Percentiles rank a stretch among this genome's conserved stretches.
These are phyloP conservation scores for Venustampulla echinocandica DNA, from an alignment of 495 filamentous ascomycete genomes.

Conservation along the genomic window DNA sequence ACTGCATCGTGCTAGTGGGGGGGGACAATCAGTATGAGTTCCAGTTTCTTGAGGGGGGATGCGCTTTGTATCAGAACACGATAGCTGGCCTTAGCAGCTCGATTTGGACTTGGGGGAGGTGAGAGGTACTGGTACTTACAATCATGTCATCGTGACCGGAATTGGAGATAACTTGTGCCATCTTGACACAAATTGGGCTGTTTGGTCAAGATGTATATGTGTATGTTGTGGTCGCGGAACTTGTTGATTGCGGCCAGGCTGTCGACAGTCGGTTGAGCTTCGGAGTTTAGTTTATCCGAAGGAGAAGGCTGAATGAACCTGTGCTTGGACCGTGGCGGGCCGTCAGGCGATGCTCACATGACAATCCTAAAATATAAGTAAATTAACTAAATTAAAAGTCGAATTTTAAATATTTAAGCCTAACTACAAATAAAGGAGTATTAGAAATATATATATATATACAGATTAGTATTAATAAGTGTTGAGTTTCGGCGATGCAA, in stretches of 20 bases:
- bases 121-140: slow-evolving; percentile 49
- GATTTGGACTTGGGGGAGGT: background rate
- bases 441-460: too few relatives aligned
- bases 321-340: background rate
- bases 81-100: too few relatives aligned
- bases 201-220: slow-evolving; percentile 9
- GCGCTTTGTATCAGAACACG: background rate
- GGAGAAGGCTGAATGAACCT: background rate
- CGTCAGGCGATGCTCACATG: background rate
- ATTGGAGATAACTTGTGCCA: slow-evolving; percentile 80
- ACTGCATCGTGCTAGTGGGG: slow-evolving; percentile 80
- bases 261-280: background rate
- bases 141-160: slow-evolving; percentile 99
- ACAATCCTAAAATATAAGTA: background rate
- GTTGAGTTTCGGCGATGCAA: too few relatives aligned
- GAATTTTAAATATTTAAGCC: too few relatives aligned
- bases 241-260: slow-evolving; percentile 13
- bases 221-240: background rate
- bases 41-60: background rate
- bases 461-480: too few relatives aligned
- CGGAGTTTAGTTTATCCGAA: background rate
- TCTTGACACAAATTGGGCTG: slow-evolving; percentile 26
- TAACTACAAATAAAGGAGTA: too few relatives aligned
- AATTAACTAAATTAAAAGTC: too few relatives aligned
- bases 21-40: slow-evolving; percentile 1